Conservation (phyloP, 768 basidiomycete genomes). For the Artomyces pyxidatus region DNA sequence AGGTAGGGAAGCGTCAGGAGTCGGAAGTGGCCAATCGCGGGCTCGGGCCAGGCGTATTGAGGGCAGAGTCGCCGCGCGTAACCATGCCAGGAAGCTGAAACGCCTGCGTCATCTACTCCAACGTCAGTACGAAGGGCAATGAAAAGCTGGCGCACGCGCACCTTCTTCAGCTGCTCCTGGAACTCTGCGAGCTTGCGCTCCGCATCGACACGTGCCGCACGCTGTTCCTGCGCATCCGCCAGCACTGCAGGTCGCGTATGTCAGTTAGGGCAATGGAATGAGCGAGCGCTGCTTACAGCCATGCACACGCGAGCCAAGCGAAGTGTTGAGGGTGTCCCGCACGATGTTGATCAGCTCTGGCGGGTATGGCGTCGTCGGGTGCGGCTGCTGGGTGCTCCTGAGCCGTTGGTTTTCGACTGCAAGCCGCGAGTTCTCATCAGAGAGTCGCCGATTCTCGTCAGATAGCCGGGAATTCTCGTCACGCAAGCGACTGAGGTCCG, state of each 20-base stretch:
- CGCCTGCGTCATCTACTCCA: conserved; percentile 15
- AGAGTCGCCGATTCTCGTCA: conserved; percentile 15
- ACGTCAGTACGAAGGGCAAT: conserved; percentile 1
- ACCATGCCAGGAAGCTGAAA: conserved; percentile 10
- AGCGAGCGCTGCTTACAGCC: conserved; percentile 4
- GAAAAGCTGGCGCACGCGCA: conserved; percentile 30
- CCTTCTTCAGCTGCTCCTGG: conserved; percentile 45
- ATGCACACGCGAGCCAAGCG: conserved; percentile 12
- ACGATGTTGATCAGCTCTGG: conserved; percentile 12
- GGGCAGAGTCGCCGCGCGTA: conserved; percentile 2
- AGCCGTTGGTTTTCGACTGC: conserved; percentile 12
- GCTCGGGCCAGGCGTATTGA: conserved; percentile 12
- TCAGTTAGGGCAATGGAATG: neutral
- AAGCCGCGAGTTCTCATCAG: conserved; percentile 12
- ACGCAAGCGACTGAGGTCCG: conserved; percentile 9
- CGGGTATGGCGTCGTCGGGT: neutral
- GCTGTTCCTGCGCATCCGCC: conserved; percentile 24
- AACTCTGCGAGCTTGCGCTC: conserved; percentile 40
- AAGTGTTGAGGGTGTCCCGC: conserved; percentile 10
- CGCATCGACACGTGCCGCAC: conserved; percentile 29
- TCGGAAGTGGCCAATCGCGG: conserved; percentile 13
- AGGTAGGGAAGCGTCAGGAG: no score
- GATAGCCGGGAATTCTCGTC: conserved; percentile 12
- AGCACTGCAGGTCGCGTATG: conserved; percentile 5
- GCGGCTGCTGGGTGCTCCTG: conserved; percentile 1